Base-by-base conservation (phyloP, 1,284 basidiomycete genomes). In the Gymnopus androsaceus region DNA sequence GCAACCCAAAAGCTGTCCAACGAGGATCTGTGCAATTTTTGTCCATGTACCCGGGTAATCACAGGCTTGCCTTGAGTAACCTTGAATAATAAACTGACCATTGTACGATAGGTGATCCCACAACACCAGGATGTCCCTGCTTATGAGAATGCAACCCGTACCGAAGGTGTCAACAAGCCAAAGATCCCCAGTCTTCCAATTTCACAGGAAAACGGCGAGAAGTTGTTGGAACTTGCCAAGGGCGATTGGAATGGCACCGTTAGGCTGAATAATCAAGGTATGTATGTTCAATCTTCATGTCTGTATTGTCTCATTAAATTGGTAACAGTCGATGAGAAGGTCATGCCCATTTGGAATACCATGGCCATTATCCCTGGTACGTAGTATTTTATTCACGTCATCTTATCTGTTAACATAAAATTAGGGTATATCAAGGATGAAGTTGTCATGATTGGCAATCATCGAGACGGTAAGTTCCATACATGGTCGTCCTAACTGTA, bases 301-400 rank as follows among this genome's bases (percentile, higher is more conserved):
- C 23, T 36, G 2, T 15, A 14, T 9, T 6, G 30, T 34, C 40
- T 25, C 27, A 38, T 37, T 31, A 31, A 12, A 41, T 59, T 57
- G 54, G 58, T 33, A 25, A 17, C 40, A 76, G 85, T 92, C 31
- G 80, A 89, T 61, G 81, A 77, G 31, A 79, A 80, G 60, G 78
- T 90, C 21, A 88, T 75, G 21, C 83, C 83, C 6, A 84, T 86
- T 50, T 84, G 85, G 85, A 91, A 94, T 72, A 83, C 84, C 0
- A 90, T 94, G 84, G 92, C 87, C 3, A 81, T 88, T 36, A 92
- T 98, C 59, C 95, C 94, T 6, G 95, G n/a, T n/a, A n/a, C n/a
- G n/a, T n/a, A n/a, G n/a, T n/a, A n/a, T n/a, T n/a, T n/a, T n/a
- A n/a, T n/a, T n/a, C n/a, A n/a, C n/a, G n/a, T n/a, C n/a, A n/a